These are phyloP conservation scores for Stereocaulon alpinum DNA, from an alignment of 495 filamentous ascomycete species.

Conservation along the genomic window DNA sequence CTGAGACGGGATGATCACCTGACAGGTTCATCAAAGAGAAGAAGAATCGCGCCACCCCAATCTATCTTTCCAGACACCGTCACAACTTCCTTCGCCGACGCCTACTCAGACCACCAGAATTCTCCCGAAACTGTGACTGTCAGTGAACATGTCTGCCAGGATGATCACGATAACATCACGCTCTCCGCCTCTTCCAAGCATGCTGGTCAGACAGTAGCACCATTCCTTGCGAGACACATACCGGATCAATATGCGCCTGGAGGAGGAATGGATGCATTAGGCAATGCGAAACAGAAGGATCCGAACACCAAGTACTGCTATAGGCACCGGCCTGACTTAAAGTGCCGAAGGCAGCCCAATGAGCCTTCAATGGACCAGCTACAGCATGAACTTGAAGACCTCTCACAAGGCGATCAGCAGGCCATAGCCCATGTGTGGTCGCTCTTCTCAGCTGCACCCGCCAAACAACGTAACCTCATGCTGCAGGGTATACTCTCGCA, in stretches of 20 bases:
- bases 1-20: not conserved
- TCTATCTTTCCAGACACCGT: not conserved
- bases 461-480: constrained; percentile 90
- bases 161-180: constrained; percentile 17
- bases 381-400: constrained; percentile 75
- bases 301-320: constrained; percentile 91
- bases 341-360: constrained; percentile 84
- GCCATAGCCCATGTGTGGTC: constrained; percentile 95
- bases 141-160: constrained; percentile 1
- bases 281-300: constrained; percentile 34
- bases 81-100: not conserved
- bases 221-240: constrained; percentile 79
- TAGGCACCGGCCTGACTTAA: constrained; percentile 85
- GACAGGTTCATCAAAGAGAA: constrained; percentile 12
- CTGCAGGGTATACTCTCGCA: constrained; percentile 87
- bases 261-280: constrained; percentile 35
- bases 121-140: not conserved
- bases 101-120: not conserved
- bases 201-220: constrained; percentile 51
- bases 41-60: constrained; percentile 7
- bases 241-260: constrained; percentile 70
- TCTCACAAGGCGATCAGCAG: constrained; percentile 77
- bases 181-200: constrained; percentile 36
- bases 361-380: constrained; percentile 93
- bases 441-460: constrained; percentile 86